Conservation (phyloP, 2,329 filamentous ascomycete genomes). For the Pseudopyricularia cyperi region DNA sequence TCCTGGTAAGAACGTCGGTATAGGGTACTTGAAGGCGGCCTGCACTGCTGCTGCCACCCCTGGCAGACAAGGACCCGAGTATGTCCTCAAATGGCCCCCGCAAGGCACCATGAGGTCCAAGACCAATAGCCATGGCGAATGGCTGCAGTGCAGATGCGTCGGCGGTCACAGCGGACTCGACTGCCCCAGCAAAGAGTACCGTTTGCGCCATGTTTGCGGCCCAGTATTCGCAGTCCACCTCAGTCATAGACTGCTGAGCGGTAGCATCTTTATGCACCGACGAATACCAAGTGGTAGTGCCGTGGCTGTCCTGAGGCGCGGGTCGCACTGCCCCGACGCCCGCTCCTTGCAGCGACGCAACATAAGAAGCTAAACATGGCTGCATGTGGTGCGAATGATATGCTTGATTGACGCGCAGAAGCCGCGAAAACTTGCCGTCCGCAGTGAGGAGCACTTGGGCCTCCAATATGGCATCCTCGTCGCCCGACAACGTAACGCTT, state of each 20-base stretch:
- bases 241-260: background rate
- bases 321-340: background rate
- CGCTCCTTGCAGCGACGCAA: background rate
- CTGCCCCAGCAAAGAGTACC: slow-evolving; percentile 18
- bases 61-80: slow-evolving; percentile 15
- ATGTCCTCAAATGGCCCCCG: slow-evolving; percentile 13
- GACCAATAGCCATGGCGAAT: slow-evolving; percentile 24
- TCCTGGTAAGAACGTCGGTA: slow-evolving; percentile 6
- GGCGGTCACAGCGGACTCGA: slow-evolving; percentile 1
- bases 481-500: slow-evolving; percentile 30
- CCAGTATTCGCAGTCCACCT: slow-evolving; percentile 14
- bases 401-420: slow-evolving; percentile 11
- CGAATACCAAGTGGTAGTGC: slow-evolving; percentile 19
- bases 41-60: background rate
- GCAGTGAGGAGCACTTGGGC: slow-evolving; percentile 7
- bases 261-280: background rate
- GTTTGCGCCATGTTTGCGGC: slow-evolving; percentile 19
- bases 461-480: slow-evolving; percentile 8
- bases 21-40: background rate
- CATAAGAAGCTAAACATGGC: background rate
- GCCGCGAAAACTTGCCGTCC: slow-evolving; percentile 6
- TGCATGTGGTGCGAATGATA: slow-evolving; percentile 15
- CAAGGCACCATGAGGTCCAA: slow-evolving; percentile 25
- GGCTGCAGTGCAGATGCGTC: background rate
- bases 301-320: slow-evolving; percentile 13